A percentile compares a stretch with the other conserved stretches of the same genome.
phyloP scores from a whole-genome alignment of 805 yeast genomes.

The Metschnikowia koreensis region DNA sequence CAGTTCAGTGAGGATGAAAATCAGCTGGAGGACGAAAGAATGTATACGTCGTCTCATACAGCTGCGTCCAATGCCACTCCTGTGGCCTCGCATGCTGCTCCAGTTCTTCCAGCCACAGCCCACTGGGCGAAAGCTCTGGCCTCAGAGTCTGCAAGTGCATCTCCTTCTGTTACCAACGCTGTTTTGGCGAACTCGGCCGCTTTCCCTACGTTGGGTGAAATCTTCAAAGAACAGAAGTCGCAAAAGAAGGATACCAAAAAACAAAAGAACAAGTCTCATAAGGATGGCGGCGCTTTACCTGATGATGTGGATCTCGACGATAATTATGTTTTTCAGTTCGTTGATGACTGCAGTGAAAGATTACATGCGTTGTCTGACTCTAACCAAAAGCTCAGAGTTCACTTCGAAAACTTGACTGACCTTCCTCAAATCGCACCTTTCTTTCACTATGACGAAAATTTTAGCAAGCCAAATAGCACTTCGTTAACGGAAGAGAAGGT shows the following conservation, averaged over 20 bases:
- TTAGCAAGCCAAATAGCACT: constrained; percentile 27
- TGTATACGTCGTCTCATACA: constrained; percentile 1
- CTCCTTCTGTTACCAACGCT: constrained; percentile 37
- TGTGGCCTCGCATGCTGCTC: constrained; percentile 18
- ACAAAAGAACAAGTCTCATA: constrained; percentile 31
- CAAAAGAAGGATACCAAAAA: constrained; percentile 31
- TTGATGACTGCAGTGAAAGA: constrained; percentile 46
- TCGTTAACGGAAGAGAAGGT: constrained; percentile 36
- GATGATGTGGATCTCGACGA: constrained; percentile 52
- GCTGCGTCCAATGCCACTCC: constrained; percentile 10
- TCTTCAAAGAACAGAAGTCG: constrained; percentile 37
- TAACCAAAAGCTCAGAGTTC: constrained; percentile 40
- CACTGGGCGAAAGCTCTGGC: constrained; percentile 26
- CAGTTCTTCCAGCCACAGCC: constrained; percentile 61
- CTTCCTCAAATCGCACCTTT: constrained; percentile 37
- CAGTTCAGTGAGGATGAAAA: constrained; percentile 15
- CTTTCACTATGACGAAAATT: constrained; percentile 45
- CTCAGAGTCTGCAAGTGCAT: constrained; percentile 28
- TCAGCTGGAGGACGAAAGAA: constrained; percentile 12
- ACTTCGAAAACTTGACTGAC: constrained; percentile 31
- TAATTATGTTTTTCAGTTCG: constrained; percentile 44
- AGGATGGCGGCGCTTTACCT: constrained; percentile 34
- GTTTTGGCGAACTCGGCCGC: constrained; percentile 49
- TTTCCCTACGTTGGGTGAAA: constrained; percentile 58
- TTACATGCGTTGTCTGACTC: constrained; percentile 38